A percentile compares a stretch with the other conserved stretches of the same genome.
These are phyloP conservation scores for Paraconiothyrium brasiliense DNA, from an alignment of 2,329 filamentous ascomycete species.

Conservation along the genomic window DNA sequence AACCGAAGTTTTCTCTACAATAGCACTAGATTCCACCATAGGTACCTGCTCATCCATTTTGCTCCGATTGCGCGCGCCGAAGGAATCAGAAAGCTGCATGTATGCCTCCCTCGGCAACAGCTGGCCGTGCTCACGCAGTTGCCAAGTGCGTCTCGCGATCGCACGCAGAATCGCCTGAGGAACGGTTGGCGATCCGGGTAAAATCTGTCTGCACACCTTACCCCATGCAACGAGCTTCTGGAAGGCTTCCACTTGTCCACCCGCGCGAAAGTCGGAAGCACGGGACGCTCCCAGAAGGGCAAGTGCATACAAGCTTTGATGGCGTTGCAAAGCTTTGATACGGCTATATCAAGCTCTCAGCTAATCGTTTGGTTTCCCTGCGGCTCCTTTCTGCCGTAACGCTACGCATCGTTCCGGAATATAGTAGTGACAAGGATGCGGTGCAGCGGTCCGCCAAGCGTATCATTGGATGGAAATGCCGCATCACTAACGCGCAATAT, in stretches of 20 bases:
- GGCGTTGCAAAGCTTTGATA: conserved; percentile 21
- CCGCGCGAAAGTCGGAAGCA: neutral
- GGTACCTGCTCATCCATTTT: neutral
- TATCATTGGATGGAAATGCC: conserved; percentile 17
- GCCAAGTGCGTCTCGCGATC: neutral
- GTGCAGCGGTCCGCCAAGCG: conserved; percentile 9
- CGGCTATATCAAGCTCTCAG: conserved; percentile 21
- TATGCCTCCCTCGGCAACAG: conserved; percentile 9
- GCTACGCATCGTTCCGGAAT: conserved; percentile 10
- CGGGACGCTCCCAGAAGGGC: conserved; percentile 13
- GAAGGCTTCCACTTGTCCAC: neutral
- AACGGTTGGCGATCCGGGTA: conserved; percentile 3
- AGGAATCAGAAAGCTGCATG: neutral
- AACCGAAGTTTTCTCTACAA: neutral
- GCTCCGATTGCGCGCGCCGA: neutral
- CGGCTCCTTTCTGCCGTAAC: conserved; percentile 19
- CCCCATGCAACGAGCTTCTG: conserved; percentile 1
- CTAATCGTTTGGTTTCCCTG: conserved; percentile 9
- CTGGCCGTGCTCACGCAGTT: neutral
- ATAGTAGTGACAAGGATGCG: conserved; percentile 9
- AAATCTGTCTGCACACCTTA: neutral
- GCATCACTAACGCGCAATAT: conserved; percentile 11
- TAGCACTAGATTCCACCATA: neutral
- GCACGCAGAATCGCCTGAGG: neutral
- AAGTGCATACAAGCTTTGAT: conserved; percentile 21